Evolutionary conservation across 2,329 filamentous ascomycete genomes (phyloP).

Genomic region (Fusarium sp.): DNA sequence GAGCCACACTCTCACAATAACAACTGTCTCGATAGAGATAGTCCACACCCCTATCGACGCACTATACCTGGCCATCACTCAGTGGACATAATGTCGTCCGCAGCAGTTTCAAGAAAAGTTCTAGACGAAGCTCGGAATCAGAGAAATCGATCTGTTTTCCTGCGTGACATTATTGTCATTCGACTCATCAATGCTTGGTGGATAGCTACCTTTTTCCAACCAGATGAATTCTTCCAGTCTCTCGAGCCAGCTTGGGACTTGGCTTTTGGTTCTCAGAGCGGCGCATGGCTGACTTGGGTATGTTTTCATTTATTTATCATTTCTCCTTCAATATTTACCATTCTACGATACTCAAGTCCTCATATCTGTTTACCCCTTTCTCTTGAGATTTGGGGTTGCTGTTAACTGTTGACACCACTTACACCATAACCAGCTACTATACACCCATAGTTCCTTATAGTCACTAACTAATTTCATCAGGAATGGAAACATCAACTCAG

Average conservation of each 20-base stretch:
- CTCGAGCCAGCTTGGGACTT: slow-evolving; percentile 94
- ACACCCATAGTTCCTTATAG: neutral
- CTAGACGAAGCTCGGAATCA: slow-evolving; percentile 39
- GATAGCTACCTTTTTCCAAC: slow-evolving; percentile 93
- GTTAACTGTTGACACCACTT: slow-evolving; percentile 13
- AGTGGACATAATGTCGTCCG: slow-evolving; percentile 29
- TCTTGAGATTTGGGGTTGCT: no score
- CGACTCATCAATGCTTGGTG: slow-evolving; percentile 84
- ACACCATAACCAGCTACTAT: slow-evolving; percentile 11
- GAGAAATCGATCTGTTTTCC: slow-evolving; percentile 47
- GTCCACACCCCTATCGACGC: slow-evolving; percentile 7
- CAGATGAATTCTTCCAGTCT: slow-evolving; percentile 97
- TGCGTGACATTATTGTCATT: slow-evolving; percentile 68
- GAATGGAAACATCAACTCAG: slow-evolving; percentile 93
- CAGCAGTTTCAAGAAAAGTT: slow-evolving; percentile 5
- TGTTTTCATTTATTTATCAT: slow-evolving; percentile 46
- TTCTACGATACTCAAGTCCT: neutral
- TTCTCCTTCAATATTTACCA: neutral
- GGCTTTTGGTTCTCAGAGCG: slow-evolving; percentile 80
- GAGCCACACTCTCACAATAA: slow-evolving; percentile 10
- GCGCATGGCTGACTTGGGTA: slow-evolving; percentile 98
- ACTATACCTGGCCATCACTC: neutral
- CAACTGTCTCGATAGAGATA: slow-evolving; percentile 18
- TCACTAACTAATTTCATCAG: slow-evolving; percentile 60
- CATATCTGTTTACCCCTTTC: neutral